Conservation (phyloP, 163 green algal genomes). For the Scenedesmus sp. region DNA sequence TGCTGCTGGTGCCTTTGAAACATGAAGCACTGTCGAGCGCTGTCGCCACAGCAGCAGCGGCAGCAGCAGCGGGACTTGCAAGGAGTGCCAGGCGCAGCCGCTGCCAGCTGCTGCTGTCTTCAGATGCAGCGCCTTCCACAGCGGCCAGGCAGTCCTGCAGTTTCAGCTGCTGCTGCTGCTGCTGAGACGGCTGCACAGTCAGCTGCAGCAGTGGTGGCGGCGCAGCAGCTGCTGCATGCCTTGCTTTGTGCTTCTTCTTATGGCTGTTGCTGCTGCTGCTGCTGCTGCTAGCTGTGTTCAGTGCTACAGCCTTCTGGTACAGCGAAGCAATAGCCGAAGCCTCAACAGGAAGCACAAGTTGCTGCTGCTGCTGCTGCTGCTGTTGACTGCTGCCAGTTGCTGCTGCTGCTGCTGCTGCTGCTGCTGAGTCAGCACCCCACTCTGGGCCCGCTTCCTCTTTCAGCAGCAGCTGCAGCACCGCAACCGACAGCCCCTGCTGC, state of each 20-base stretch:
- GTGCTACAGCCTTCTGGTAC: neutral
- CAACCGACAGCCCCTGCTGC: neutral
- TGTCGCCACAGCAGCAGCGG: neutral
- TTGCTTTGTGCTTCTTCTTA: neutral
- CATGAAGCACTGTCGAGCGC: neutral
- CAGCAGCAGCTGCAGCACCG: conserved; percentile 26
- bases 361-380: neutral
- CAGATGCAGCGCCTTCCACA: neutral
- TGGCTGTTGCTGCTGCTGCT: neutral
- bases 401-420: conserved; percentile 8
- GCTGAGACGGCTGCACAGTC: neutral
- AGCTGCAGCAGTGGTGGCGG: neutral
- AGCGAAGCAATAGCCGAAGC: neutral
- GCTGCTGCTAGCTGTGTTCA: neutral
- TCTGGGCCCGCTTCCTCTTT: neutral
- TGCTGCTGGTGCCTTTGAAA: neutral
- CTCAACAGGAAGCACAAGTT: neutral
- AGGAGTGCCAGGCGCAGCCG: conserved; percentile 25
- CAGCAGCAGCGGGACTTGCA: neutral
- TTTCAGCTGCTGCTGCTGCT: conserved; percentile 21
- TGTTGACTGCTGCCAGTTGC: neutral
- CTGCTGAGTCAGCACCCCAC: neutral
- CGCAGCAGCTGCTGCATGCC: neutral
- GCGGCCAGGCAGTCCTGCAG: neutral
- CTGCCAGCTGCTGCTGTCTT: conserved; percentile 6